Percentiles rank a stretch among this genome's conserved stretches.
Conservation (phyloP, 768 basidiomycete species). For the Suillus decipiens region DNA sequence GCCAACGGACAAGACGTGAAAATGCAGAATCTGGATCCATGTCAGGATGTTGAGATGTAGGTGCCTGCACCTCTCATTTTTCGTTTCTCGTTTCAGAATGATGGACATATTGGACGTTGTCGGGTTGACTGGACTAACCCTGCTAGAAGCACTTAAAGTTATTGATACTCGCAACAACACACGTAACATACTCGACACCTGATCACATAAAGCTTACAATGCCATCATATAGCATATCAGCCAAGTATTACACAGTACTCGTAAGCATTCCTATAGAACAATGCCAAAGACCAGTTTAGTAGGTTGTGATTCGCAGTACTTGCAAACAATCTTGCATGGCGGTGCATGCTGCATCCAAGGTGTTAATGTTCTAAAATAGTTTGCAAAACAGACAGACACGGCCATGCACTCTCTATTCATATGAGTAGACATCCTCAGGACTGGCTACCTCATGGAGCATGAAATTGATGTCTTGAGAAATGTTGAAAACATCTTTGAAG, state of each 20-base stretch:
- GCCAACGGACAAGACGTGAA: not conserved
- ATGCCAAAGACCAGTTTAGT: not conserved
- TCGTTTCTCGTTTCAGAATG: not conserved
- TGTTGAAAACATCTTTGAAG: too few species aligned
- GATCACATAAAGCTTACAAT: not conserved
- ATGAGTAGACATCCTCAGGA: too few species aligned
- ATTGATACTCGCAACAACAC: not conserved
- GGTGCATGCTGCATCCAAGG: too few species aligned
- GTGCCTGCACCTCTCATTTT: not conserved
- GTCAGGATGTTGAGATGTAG: not conserved
- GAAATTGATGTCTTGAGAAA: too few species aligned
- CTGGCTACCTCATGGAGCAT: too few species aligned
- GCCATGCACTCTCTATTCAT: too few species aligned
- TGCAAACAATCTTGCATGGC: too few species aligned
- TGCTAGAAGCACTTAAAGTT: conserved; percentile 2
- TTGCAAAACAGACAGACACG: too few species aligned
- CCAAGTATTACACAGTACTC: not conserved
- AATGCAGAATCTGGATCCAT: not conserved
- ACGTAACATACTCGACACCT: not conserved
- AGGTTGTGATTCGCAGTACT: too few species aligned
- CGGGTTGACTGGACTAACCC: not conserved
- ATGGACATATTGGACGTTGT: not conserved
- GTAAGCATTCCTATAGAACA: not conserved
- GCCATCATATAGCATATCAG: conserved; percentile 1
- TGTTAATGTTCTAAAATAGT: too few species aligned